Evolutionary conservation across 306 rosid species (phyloP).

Genomic region (Luffa aegyptiaca): DNA sequence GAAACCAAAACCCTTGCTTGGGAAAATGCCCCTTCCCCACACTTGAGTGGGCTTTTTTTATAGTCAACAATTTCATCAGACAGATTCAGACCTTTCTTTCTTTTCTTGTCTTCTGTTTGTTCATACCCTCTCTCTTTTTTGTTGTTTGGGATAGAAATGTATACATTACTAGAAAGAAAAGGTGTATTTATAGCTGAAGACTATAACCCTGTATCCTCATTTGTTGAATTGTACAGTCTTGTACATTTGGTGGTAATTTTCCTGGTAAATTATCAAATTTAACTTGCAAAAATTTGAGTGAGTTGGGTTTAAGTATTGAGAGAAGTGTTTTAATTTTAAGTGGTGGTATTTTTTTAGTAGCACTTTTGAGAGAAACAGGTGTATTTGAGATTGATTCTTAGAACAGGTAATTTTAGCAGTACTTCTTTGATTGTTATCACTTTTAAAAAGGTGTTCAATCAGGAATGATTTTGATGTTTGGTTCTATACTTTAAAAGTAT

Average conservation of each 20-base stretch:
- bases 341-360: not conserved
- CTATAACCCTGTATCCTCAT: not conserved
- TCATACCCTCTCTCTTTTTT: slow-evolving; percentile 10
- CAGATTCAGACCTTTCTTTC: slow-evolving; percentile 49
- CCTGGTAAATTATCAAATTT: not conserved
- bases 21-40: not conserved
- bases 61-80: slow-evolving; percentile 73
- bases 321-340: not conserved
- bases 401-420: not conserved
- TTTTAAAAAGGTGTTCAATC: not conserved
- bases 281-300: not conserved
- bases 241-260: not conserved
- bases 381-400: not conserved
- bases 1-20: not conserved
- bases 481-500: no score
- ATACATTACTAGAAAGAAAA: slow-evolving; percentile 2
- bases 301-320: not conserved
- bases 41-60: slow-evolving; percentile 44
- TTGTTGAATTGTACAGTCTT: not conserved
- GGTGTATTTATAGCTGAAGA: not conserved
- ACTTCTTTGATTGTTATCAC: not conserved
- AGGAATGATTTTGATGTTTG: no score
- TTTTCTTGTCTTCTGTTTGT: slow-evolving; percentile 52
- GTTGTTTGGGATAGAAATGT: not conserved
- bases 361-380: not conserved